Conservation (phyloP, 345 rosid species). For the Microcos paniculata region DNA sequence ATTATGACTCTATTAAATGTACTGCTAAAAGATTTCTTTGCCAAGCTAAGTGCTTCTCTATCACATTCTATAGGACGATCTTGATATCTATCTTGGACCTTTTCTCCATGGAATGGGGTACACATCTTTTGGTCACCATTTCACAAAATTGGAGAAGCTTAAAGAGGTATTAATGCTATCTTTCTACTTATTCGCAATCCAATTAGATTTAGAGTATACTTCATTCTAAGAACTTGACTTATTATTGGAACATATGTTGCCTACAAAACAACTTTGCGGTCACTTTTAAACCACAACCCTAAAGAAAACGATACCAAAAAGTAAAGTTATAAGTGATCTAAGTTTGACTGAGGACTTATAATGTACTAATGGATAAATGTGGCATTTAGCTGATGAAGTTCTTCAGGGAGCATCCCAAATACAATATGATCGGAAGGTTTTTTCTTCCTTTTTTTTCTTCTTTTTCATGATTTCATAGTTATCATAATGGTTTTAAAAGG, state of each 20-base stretch:
- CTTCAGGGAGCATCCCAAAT: background rate
- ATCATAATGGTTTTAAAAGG: background rate
- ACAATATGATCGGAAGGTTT: background rate
- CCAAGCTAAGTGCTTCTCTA: constrained; percentile 12
- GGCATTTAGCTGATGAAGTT: background rate
- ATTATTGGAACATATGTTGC: background rate
- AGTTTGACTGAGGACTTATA: background rate
- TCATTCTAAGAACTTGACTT: background rate
- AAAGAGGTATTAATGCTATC: constrained; percentile 41
- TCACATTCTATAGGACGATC: constrained; percentile 43
- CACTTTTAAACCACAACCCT: background rate
- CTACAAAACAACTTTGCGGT: background rate
- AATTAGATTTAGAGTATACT: background rate
- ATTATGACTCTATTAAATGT: background rate
- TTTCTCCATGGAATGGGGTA: constrained; percentile 60
- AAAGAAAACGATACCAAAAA: background rate
- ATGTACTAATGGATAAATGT: background rate
- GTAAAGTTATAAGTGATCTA: background rate
- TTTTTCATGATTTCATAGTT: background rate
- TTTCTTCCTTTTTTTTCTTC: background rate
- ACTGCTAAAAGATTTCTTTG: background rate
- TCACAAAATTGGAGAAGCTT: constrained; percentile 59
- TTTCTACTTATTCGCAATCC: background rate
- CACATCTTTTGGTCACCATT: constrained; percentile 77
- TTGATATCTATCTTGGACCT: constrained; percentile 59